A percentile compares a stretch with the other conserved stretches of the same genome.
Evolutionary conservation across 2,329 filamentous ascomycete genomes (phyloP).

Genomic region (Beauveria australis): DNA sequence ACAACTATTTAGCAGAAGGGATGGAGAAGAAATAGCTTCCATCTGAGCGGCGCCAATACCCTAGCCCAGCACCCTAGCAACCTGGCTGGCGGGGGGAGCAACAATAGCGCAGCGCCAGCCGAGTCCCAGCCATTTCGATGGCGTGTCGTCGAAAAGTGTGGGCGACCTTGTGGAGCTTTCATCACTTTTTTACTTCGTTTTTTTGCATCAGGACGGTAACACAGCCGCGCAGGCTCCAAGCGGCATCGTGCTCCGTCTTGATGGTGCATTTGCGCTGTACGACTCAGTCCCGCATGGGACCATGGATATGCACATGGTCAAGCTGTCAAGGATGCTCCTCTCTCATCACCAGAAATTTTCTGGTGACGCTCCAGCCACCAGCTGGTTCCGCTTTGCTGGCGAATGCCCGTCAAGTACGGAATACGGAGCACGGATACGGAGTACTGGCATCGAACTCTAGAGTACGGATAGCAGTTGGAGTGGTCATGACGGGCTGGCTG

Average conservation of each 20-base stretch:
- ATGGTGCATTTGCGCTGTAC: not conserved
- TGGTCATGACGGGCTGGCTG: not conserved
- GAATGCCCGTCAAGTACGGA: not conserved
- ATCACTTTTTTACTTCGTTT: not conserved
- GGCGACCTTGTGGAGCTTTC: conserved; percentile 5
- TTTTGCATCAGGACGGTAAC: conserved; percentile 1
- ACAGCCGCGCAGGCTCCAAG: conserved; percentile 1
- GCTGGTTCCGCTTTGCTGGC: not conserved
- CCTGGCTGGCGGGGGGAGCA: not conserved
- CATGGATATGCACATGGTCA: not conserved
- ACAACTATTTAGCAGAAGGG: conserved; percentile 7
- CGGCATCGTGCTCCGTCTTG: not conserved
- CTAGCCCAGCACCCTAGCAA: not conserved
- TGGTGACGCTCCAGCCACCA: not conserved
- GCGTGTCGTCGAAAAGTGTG: conserved; percentile 7
- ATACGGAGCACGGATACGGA: too few species aligned
- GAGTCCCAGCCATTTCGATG: conserved; percentile 4
- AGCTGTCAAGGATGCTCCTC: not conserved
- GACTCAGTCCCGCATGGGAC: not conserved
- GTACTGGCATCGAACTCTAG: not conserved
- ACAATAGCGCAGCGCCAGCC: conserved; percentile 10
- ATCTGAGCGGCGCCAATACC: conserved; percentile 8
- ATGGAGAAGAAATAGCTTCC: conserved; percentile 11
- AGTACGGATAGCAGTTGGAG: not conserved
- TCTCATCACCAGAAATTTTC: not conserved